Conservation (phyloP, 768 basidiomycete species). For the Trametes punicea region DNA sequence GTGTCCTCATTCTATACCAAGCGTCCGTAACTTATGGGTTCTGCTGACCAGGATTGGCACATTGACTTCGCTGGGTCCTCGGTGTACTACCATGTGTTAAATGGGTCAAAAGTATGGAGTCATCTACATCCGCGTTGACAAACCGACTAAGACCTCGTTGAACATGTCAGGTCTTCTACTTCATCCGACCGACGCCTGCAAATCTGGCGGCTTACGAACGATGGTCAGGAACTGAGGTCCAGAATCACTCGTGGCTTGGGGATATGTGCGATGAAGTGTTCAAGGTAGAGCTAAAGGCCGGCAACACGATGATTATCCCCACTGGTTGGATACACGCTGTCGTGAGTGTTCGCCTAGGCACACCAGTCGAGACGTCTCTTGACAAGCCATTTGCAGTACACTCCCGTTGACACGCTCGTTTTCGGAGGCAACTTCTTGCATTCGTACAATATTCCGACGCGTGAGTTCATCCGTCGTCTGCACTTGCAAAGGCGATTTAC, state of each 20-base stretch:
- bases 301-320: conserved; percentile 93
- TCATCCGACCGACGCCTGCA: conserved; percentile 82
- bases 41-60: conserved; percentile 83
- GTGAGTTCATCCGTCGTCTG: conserved; percentile 44
- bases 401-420: conserved; percentile 88
- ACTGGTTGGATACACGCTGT: conserved; percentile 99
- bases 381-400: conserved; percentile 54
- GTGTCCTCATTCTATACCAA: conserved; percentile 26
- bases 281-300: conserved; percentile 71
- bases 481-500: neutral
- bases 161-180: conserved; percentile 79
- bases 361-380: neutral
- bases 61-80: conserved; percentile 97
- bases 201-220: conserved; percentile 89
- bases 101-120: conserved; percentile 68
- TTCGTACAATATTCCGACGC: conserved; percentile 83
- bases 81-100: conserved; percentile 94
- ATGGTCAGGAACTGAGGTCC: conserved; percentile 91
- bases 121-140: neutral
- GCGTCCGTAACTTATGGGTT: neutral
- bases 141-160: neutral
- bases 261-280: conserved; percentile 90
- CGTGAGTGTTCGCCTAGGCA: conserved; percentile 44
- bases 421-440: conserved; percentile 98
- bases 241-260: conserved; percentile 87